Conservation (phyloP, 805 yeast genomes). For the Candida verbasci region DNA sequence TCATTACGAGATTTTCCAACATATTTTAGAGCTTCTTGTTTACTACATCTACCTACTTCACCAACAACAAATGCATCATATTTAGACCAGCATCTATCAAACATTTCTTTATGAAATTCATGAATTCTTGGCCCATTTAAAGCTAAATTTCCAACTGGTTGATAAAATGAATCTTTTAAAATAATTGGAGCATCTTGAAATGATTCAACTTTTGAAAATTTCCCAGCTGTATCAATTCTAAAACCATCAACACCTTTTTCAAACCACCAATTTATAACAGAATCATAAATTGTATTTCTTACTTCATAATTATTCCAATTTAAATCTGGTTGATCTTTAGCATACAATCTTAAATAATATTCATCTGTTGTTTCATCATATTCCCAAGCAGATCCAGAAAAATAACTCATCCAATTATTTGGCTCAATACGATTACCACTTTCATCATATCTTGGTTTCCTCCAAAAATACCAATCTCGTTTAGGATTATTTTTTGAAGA, state of each 20-base stretch:
- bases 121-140: conserved; percentile 54
- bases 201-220: conserved; percentile 45
- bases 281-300: conserved; percentile 37
- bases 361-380: conserved; percentile 52
- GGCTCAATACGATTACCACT: no score
- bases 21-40: conserved; percentile 40
- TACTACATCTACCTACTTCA: conserved; percentile 44
- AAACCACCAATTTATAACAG: conserved; percentile 49
- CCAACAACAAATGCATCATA: conserved; percentile 57
- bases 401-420: conserved; percentile 52
- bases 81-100: conserved; percentile 16
- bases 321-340: conserved; percentile 53
- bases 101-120: conserved; percentile 50
- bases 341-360: conserved; percentile 53
- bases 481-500: conserved; percentile 48
- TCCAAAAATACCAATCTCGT: conserved; percentile 63
- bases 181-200: conserved; percentile 46
- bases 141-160: conserved; percentile 29
- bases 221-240: conserved; percentile 53
- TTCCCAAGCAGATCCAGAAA: conserved; percentile 55
- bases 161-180: conserved; percentile 28
- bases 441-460: conserved; percentile 42
- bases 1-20: conserved; percentile 36
- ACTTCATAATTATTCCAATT: conserved; percentile 53
- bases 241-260: conserved; percentile 56